Percentiles rank a stretch among this genome's conserved stretches.
These are phyloP conservation scores for Zymoseptoria brevis DNA, from an alignment of 2,329 filamentous ascomycete species.

Conservation along the genomic window DNA sequence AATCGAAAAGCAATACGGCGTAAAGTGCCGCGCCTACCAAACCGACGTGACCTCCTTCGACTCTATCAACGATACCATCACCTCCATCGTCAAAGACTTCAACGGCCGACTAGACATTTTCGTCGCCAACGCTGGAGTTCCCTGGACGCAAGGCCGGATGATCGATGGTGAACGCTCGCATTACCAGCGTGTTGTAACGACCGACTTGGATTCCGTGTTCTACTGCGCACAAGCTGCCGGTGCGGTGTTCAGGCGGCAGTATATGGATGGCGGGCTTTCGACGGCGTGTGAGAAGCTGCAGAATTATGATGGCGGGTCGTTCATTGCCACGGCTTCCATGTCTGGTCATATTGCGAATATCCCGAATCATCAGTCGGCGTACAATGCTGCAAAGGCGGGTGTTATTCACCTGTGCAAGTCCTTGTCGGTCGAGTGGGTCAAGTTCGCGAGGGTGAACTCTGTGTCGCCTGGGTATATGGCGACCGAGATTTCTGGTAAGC, in stretches of 20 bases:
- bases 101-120: slow-evolving; percentile 63
- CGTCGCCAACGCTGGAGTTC: slow-evolving; percentile 69
- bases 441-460: slow-evolving; percentile 49
- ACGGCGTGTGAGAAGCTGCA: slow-evolving; percentile 33
- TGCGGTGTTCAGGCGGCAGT: slow-evolving; percentile 61
- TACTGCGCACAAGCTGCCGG: slow-evolving; percentile 49
- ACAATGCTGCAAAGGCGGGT: slow-evolving; percentile 50
- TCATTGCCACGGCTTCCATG: slow-evolving; percentile 40
- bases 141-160: slow-evolving; percentile 62
- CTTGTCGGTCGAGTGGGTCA: slow-evolving; percentile 49
- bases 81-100: slow-evolving; percentile 58
- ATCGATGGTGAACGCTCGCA: slow-evolving; percentile 57
- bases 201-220: slow-evolving; percentile 53
- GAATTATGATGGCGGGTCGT: slow-evolving; percentile 36
- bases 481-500: slow-evolving; percentile 42
- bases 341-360: slow-evolving; percentile 29
- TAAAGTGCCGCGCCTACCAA: slow-evolving; percentile 54
- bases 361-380: slow-evolving; percentile 49
- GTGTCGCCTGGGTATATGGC: slow-evolving; percentile 49
- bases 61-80: slow-evolving; percentile 48
- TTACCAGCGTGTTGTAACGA: slow-evolving; percentile 59
- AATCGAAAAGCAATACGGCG: slow-evolving; percentile 28
- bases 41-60: slow-evolving; percentile 50
- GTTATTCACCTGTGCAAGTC: slow-evolving; percentile 50
- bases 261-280: slow-evolving; percentile 54